Conservation (phyloP, 2,329 filamentous ascomycete genomes). For the Cladorrhinum sp. region DNA sequence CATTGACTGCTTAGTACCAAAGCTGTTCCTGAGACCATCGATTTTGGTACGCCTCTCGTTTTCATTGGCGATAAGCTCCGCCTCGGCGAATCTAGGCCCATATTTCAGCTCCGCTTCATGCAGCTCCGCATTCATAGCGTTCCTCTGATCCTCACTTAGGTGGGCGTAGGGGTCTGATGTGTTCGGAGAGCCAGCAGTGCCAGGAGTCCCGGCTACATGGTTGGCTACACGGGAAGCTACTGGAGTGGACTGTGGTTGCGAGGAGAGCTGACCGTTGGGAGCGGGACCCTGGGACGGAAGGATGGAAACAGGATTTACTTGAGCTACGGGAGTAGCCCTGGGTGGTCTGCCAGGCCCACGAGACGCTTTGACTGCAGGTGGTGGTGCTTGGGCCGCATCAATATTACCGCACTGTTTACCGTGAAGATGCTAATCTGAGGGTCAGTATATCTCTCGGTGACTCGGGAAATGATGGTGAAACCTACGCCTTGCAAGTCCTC, state of each 20-base stretch:
- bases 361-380: not conserved
- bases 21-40: conserved; percentile 48
- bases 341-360: conserved; percentile 23
- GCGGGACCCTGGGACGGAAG: conserved; percentile 11
- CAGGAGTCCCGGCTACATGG: conserved; percentile 12
- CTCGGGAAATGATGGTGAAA: not conserved
- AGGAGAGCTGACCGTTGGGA: conserved; percentile 11
- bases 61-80: conserved; percentile 37
- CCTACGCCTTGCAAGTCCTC: conserved; percentile 19
- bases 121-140: conserved; percentile 38
- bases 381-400: not conserved
- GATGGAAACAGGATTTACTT: conserved; percentile 16
- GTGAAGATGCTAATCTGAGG: conserved; percentile 35
- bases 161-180: conserved; percentile 44
- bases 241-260: conserved; percentile 17
- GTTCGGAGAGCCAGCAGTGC: conserved; percentile 19
- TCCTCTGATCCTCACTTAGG: conserved; percentile 35
- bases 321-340: conserved; percentile 28
- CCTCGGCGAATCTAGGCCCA: conserved; percentile 41
- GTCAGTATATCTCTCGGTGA: conserved; percentile 4
- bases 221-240: conserved; percentile 6
- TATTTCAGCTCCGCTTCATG: conserved; percentile 38
- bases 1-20: conserved; percentile 55
- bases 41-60: conserved; percentile 33
- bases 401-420: conserved; percentile 48